Percentiles rank a stretch among this genome's conserved stretches.
phyloP scores from a whole-genome alignment of 768 basidiomycete genomes.

The Xerocomus potaroensis region DNA sequence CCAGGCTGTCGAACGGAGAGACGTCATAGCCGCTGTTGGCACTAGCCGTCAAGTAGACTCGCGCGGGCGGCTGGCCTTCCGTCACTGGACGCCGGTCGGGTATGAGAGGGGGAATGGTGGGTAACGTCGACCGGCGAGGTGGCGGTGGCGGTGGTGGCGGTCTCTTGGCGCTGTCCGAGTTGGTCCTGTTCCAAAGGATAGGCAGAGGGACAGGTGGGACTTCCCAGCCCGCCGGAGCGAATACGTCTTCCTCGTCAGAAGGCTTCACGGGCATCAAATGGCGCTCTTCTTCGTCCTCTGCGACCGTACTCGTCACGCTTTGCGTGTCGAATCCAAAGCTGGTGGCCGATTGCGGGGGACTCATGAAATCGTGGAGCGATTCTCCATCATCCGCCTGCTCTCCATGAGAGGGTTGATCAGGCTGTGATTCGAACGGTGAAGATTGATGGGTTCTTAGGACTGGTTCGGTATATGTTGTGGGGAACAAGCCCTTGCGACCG shows the following conservation, averaged over 20 bases:
- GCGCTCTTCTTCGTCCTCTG: constrained; percentile 44
- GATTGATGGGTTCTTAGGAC: constrained; percentile 19
- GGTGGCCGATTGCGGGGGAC: constrained; percentile 23
- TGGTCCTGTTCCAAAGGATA: constrained; percentile 23
- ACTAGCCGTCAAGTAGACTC: constrained; percentile 28
- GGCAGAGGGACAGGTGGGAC: constrained; percentile 8
- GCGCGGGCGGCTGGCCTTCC: constrained; percentile 11
- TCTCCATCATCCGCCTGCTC: constrained; percentile 25
- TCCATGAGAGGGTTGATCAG: constrained; percentile 8
- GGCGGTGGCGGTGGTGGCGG: constrained; percentile 64
- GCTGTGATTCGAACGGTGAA: constrained; percentile 32
- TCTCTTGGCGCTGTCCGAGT: constrained; percentile 32
- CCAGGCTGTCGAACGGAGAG: constrained; percentile 65
- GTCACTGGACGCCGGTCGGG: constrained; percentile 38
- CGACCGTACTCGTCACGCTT: constrained; percentile 38
- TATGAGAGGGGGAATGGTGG: constrained; percentile 39
- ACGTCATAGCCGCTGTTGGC: constrained; percentile 36
- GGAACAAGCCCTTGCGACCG: constrained; percentile 78
- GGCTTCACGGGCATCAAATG: constrained; percentile 29
- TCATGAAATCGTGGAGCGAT: constrained; percentile 13
- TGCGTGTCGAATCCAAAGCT: constrained; percentile 32
- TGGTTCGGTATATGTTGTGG: constrained; percentile 65
- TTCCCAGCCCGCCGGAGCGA: constrained; percentile 17
- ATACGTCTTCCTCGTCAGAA: constrained; percentile 22
- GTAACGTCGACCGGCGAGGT: constrained; percentile 43